phyloP scores from a whole-genome alignment of 768 basidiomycete species.

The Leccinum pellstonianum region DNA sequence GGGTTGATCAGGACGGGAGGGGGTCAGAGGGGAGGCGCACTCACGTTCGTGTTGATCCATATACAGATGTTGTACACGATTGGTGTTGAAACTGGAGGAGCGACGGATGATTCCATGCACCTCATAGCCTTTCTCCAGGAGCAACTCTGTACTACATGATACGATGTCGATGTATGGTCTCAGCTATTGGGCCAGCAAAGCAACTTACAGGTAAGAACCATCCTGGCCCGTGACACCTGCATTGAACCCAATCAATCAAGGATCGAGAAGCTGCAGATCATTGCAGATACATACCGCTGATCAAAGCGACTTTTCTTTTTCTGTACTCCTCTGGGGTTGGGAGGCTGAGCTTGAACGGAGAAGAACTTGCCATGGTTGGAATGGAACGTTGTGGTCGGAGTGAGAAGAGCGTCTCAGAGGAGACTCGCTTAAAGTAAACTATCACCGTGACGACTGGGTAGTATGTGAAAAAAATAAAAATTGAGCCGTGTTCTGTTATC shows the following conservation, averaged over 20 bases:
- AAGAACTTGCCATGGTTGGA: constrained; percentile 17
- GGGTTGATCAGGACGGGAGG: constrained; percentile 5
- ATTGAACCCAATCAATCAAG: constrained; percentile 12
- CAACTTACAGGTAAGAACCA: constrained; percentile 85
- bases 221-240: constrained; percentile 95
- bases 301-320: constrained; percentile 90
- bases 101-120: constrained; percentile 96
- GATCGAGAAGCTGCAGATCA: background rate
- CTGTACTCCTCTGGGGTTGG: constrained; percentile 80
- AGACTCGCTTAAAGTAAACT: no score
- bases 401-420: background rate
- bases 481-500: constrained; percentile 25
- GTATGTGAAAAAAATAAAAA: constrained; percentile 4
- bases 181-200: background rate
- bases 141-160: constrained; percentile 68
- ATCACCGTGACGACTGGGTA: no score
- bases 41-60: constrained; percentile 89
- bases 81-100: constrained; percentile 97
- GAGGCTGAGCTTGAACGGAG: constrained; percentile 49
- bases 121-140: constrained; percentile 85
- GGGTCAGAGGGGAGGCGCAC: constrained; percentile 24
- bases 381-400: background rate
- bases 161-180: constrained; percentile 6
- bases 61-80: constrained; percentile 90
- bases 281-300: constrained; percentile 62